These are phyloP conservation scores for Aspergillus sp. DNA, from an alignment of 2,329 filamentous ascomycete genomes.

Conservation along the genomic window DNA sequence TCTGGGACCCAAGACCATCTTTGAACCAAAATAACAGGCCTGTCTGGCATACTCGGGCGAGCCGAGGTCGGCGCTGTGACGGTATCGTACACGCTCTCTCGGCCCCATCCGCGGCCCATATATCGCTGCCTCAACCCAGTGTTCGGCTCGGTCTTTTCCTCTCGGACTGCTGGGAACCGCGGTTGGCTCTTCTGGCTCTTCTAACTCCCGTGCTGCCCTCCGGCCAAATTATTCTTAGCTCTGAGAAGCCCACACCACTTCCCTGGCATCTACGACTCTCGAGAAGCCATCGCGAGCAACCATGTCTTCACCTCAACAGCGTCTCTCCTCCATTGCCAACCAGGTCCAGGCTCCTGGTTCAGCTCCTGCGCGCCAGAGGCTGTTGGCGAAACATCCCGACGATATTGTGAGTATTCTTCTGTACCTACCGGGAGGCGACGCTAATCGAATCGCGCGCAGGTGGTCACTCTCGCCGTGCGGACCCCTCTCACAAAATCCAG, in stretches of 20 bases:
- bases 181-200: neutral
- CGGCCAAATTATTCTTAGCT: neutral
- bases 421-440: neutral
- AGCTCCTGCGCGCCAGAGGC: conserved; percentile 19
- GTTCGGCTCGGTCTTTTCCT: conserved; percentile 7
- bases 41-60: conserved; percentile 1
- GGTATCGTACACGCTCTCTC: conserved; percentile 20
- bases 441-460: conserved; percentile 12
- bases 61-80: conserved; percentile 17
- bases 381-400: conserved; percentile 29
- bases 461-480: conserved; percentile 32
- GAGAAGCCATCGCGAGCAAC: conserved; percentile 2
- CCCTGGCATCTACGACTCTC: neutral
- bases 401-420: conserved; percentile 26
- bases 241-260: neutral
- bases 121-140: neutral
- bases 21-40: no score
- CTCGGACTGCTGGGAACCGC: neutral
- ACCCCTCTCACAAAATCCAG: conserved; percentile 33
- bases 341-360: conserved; percentile 26
- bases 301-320: conserved; percentile 33
- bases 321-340: conserved; percentile 32
- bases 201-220: neutral
- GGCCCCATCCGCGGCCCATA: neutral
- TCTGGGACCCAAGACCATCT: no score